phyloP scores from a whole-genome alignment of 805 yeast genomes.

The Starmerella floricola region DNA sequence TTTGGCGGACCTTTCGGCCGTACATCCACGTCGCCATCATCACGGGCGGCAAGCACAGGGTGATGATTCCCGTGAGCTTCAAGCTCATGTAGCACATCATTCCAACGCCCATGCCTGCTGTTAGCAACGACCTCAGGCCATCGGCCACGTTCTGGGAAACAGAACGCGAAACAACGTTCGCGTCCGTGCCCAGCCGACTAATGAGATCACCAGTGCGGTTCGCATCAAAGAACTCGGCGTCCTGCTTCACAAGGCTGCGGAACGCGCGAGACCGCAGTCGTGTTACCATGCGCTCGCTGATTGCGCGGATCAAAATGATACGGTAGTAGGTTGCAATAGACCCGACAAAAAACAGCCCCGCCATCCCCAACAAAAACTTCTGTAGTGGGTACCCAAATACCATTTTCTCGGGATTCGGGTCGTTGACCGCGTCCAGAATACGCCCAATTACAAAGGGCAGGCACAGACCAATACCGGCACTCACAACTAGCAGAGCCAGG shows the following conservation, averaged over 20 bases:
- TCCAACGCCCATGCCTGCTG: constrained; percentile 74
- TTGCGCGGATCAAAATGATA: constrained; percentile 56
- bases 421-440: constrained; percentile 59
- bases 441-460: constrained; percentile 79
- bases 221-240: constrained; percentile 77
- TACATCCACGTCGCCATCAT: constrained; percentile 68
- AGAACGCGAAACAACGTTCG: constrained; percentile 74
- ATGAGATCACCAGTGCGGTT: constrained; percentile 88
- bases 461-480: constrained; percentile 71
- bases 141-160: constrained; percentile 83
- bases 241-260: constrained; percentile 68
- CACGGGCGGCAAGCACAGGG: constrained; percentile 70
- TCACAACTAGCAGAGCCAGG: constrained; percentile 46
- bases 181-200: constrained; percentile 76
- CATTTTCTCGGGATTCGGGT: constrained; percentile 27
- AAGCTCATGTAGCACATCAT: constrained; percentile 86
- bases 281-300: constrained; percentile 82
- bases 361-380: constrained; percentile 53
- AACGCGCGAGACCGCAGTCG: constrained; percentile 66
- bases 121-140: constrained; percentile 72
- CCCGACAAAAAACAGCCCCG: constrained; percentile 55
- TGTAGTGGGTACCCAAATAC: constrained; percentile 48
- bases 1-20: constrained; percentile 62
- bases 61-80: constrained; percentile 71
- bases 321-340: constrained; percentile 73